Evolutionary conservation across 2,329 filamentous ascomycete genomes (phyloP), one percentile per base, ranked within the genome.

Genomic region (Colletotrichum euphorbiae): DNA sequence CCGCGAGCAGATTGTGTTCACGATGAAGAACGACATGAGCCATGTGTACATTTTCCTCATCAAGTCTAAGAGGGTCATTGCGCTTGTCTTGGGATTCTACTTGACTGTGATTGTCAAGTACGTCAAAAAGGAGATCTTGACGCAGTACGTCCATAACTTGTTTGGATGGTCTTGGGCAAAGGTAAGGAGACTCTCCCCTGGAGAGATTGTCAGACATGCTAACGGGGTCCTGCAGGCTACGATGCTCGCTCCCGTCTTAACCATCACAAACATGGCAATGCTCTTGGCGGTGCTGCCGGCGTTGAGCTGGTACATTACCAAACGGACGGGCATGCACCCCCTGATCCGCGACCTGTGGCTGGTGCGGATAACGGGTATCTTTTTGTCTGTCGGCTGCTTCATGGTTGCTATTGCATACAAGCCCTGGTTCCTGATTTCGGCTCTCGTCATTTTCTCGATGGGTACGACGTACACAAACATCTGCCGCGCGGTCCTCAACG

Each of bases 131-230:
- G 77, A 79, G 4, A 56, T 69, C 21, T 67, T 86, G 6, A 71
- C 88, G 2, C 87, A 89, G 72, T 88, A 88, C 71, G 79, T 84
- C 61, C 83, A 82, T 1, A 83, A 82, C 54, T 80, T 85, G 6
- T 88, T 85, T 73, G 58, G 75, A 33, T 83, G 85, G 79, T 80
- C 79, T 7, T 84, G 83, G 81, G 80, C 79, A 45, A 77, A 77
- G 61, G 80, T 81, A 69, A 62, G 75, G 17, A 21, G n/a, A 12
- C 9, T 6, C 13, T 11, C 13, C 1, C 9, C 6, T n/a, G n/a
- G 17, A 15, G 15, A 8, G 1, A 15, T 17, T 55, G 60, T 6
- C 28, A 9, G 13, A 3, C 21, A 12, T 21, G 24, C 64, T 64
- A 21, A 71, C 42, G 2, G 2, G n/a, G 17, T 2, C 15, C 6